These are phyloP conservation scores for Talaromyces nanjingensis DNA, from an alignment of 495 filamentous ascomycete genomes.

Conservation along the genomic window DNA sequence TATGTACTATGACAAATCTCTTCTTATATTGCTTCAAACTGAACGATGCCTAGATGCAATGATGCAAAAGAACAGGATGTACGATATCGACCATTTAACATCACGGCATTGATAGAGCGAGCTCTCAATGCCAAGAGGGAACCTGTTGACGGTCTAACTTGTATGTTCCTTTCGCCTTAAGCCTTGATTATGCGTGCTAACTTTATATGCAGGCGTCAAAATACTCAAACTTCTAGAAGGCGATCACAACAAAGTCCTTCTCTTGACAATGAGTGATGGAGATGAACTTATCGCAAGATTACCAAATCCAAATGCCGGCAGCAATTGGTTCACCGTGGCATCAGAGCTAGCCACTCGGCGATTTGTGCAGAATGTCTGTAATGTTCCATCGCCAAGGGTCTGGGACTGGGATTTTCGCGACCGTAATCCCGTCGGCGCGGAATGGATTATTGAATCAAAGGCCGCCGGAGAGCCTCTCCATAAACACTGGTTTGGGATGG, in stretches of 20 bases:
- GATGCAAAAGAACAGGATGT: not conserved
- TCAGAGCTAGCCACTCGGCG: slow-evolving; percentile 35
- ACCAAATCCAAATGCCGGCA: slow-evolving; percentile 25
- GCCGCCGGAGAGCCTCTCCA: slow-evolving; percentile 13
- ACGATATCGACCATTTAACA: slow-evolving; percentile 2
- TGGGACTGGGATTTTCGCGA: slow-evolving; percentile 14
- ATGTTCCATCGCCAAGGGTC: slow-evolving; percentile 22
- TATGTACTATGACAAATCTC: not conserved
- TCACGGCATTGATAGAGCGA: not conserved
- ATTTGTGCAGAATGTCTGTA: slow-evolving; percentile 17
- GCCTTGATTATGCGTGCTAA: not conserved
- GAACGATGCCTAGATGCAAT: not conserved
- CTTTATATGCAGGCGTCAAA: not conserved
- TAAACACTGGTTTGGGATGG: not conserved
- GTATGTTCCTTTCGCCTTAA: not conserved
- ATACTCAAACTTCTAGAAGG: slow-evolving; percentile 24
- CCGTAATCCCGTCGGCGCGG: slow-evolving; percentile 19
- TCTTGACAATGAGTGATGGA: slow-evolving; percentile 22
- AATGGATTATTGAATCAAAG: slow-evolving; percentile 27
- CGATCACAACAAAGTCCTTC: slow-evolving; percentile 23
- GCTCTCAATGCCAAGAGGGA: not conserved
- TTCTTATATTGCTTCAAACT: not conserved
- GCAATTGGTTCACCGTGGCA: slow-evolving; percentile 22
- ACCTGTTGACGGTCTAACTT: not conserved
- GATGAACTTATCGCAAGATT: slow-evolving; percentile 22